Conservation (phyloP, 176 grass and related monocot species). For the Oryza longistaminata region DNA sequence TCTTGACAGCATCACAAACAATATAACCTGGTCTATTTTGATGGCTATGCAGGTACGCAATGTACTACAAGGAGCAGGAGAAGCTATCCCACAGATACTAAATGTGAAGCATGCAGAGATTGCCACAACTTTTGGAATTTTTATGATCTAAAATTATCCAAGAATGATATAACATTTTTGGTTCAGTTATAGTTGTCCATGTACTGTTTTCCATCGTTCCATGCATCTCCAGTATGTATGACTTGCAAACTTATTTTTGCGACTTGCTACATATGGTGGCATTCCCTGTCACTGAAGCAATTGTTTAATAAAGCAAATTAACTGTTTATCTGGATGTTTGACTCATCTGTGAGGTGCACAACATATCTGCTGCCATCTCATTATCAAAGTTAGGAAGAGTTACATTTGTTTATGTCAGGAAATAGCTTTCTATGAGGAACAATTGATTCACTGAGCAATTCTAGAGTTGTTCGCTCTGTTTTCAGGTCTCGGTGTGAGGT, state of each 20-base stretch:
- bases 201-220: constrained; percentile 1
- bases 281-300: constrained; percentile 21
- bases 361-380: not conserved
- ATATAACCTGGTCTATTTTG: constrained; percentile 12
- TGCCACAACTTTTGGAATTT: constrained; percentile 10
- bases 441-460: too few species aligned
- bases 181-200: constrained; percentile 22
- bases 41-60: constrained; percentile 63
- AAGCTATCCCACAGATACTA: constrained; percentile 87
- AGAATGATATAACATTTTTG: constrained; percentile 41
- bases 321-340: not conserved
- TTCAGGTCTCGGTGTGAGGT: too few species aligned
- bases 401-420: too few species aligned
- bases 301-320: constrained; percentile 54
- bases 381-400: not conserved
- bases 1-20: not conserved
- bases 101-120: not conserved
- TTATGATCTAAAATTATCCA: constrained; percentile 24
- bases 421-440: too few species aligned
- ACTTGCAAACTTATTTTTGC: constrained; percentile 45
- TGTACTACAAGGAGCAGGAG: constrained; percentile 91
- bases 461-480: too few species aligned
- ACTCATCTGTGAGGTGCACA: not conserved
- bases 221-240: constrained; percentile 26
- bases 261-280: constrained; percentile 12